Conservation (phyloP, 2,329 filamentous ascomycete genomes). For the Exophiala sideris region DNA sequence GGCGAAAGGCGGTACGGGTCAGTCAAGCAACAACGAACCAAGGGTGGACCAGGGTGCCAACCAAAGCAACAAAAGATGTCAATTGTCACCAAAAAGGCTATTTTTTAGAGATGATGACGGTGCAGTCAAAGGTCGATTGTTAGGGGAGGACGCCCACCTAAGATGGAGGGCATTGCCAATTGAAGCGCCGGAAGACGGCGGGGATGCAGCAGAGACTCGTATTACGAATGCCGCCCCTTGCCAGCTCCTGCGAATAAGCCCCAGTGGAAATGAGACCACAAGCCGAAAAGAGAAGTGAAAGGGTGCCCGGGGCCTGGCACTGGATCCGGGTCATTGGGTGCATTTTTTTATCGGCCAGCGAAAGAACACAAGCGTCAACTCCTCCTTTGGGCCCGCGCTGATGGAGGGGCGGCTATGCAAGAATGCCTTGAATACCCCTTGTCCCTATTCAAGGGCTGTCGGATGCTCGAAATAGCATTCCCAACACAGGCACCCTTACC, state of each 20-base stretch:
- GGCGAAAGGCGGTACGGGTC: neutral
- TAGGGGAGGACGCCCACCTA: neutral
- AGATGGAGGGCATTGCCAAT: neutral
- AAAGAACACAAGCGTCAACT: neutral
- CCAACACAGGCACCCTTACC: neutral
- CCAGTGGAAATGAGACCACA: conserved; percentile 2
- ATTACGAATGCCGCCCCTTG: neutral
- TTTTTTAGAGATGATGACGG: neutral
- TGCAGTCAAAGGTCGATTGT: neutral
- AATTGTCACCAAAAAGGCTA: neutral
- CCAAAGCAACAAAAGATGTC: neutral
- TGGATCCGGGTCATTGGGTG: conserved; percentile 7
- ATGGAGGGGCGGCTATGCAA: conserved; percentile 1
- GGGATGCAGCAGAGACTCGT: conserved; percentile 1
- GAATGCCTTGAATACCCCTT: neutral
- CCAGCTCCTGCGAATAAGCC: conserved; percentile 3
- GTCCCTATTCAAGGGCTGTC: neutral
- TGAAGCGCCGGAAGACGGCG: neutral
- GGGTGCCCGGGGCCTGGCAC: conserved; percentile 3
- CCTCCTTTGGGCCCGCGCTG: neutral
- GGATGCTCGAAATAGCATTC: conserved; percentile 2
- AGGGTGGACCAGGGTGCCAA: neutral
- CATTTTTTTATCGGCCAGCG: neutral
- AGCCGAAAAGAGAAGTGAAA: conserved; percentile 7
- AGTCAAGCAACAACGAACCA: neutral